phyloP scores from a whole-genome alignment of 345 rosid genomes.

The Pistacia vera region DNA sequence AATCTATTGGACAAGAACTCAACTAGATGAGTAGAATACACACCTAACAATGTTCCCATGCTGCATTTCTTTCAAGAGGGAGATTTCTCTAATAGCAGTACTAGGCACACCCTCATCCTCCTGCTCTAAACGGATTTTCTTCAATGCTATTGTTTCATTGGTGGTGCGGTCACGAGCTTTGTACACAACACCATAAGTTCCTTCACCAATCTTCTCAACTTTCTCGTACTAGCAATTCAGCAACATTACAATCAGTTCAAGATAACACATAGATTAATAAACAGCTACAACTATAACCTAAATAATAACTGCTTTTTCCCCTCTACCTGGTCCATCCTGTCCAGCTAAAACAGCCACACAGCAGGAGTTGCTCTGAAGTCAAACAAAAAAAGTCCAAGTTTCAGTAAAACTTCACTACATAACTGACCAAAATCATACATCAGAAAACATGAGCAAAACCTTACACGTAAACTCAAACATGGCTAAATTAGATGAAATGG shows the following conservation, averaged over 20 bases:
- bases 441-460: too few relatives aligned
- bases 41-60: too few relatives aligned
- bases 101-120: slow-evolving; percentile 97
- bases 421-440: too few relatives aligned
- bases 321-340: slow-evolving; percentile 57
- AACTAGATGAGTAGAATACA: background rate
- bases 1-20: background rate
- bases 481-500: too few relatives aligned
- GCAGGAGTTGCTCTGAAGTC: background rate
- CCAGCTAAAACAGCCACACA: slow-evolving; percentile 18
- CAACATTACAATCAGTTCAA: slow-evolving; percentile 10
- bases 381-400: too few relatives aligned
- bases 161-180: slow-evolving; percentile 91
- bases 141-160: slow-evolving; percentile 92
- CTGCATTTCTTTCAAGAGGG: too few relatives aligned
- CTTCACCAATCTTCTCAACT: slow-evolving; percentile 99
- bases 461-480: too few relatives aligned
- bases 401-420: too few relatives aligned
- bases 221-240: slow-evolving; percentile 75
- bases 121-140: slow-evolving; percentile 97
- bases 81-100: too few relatives aligned
- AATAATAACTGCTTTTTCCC: slow-evolving; percentile 21
- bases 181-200: slow-evolving; percentile 97
- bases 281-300: slow-evolving; percentile 3
- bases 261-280: background rate